A percentile compares a stretch with the other conserved stretches of the same genome.
phyloP scores from a whole-genome alignment of 2,329 filamentous ascomycete genomes.

The Alternaria postmessia region DNA sequence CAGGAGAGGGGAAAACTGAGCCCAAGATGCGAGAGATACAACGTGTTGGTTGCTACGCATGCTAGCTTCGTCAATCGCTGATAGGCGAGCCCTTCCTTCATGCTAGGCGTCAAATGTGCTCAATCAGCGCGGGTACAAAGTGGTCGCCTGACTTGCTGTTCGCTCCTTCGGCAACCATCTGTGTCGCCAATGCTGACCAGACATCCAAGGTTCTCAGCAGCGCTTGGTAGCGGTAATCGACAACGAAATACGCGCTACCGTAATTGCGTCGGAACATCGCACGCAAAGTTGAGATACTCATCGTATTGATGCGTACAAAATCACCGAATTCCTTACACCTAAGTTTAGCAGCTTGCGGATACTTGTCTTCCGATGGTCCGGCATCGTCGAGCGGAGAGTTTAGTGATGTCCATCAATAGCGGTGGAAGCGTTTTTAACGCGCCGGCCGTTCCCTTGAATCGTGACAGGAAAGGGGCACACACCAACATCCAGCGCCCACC shows the following conservation, averaged over 20 bases:
- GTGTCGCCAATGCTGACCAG: slow-evolving; percentile 9
- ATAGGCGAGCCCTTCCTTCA: background rate
- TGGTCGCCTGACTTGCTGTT: slow-evolving; percentile 6
- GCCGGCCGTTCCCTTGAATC: slow-evolving; percentile 16
- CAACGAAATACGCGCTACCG: background rate
- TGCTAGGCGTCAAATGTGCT: background rate
- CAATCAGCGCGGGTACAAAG: background rate
- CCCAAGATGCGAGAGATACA: background rate
- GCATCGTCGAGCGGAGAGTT: slow-evolving; percentile 10
- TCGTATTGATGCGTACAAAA: background rate
- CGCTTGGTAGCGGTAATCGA: slow-evolving; percentile 3
- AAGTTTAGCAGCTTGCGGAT: background rate
- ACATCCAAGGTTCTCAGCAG: slow-evolving; percentile 14
- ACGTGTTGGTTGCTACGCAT: background rate
- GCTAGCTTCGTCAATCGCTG: background rate
- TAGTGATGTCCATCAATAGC: slow-evolving; percentile 15
- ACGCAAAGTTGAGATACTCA: background rate
- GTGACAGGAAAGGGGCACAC: slow-evolving; percentile 12
- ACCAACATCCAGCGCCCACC: slow-evolving; percentile 11
- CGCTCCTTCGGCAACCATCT: background rate
- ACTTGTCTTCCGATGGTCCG: background rate
- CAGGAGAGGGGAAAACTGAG: background rate
- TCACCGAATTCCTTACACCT: background rate
- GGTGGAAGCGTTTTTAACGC: slow-evolving; percentile 7
- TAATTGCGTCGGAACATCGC: background rate